These are phyloP conservation scores for Tephrocybe sp. DNA, from an alignment of 768 basidiomycete species.

Conservation along the genomic window DNA sequence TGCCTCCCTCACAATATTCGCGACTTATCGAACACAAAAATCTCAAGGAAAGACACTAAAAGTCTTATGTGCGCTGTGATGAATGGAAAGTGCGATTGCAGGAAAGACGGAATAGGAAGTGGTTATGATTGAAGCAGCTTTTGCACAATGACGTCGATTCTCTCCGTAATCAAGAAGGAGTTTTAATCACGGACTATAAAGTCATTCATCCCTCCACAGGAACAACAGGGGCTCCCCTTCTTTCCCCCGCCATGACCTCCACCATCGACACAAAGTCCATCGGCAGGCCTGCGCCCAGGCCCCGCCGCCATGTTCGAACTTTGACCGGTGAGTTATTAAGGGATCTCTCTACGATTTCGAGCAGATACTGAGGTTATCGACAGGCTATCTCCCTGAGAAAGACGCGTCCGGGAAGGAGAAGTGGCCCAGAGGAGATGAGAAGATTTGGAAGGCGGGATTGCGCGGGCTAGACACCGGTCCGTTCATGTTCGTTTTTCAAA, in stretches of 20 bases:
- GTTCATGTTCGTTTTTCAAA: conserved; percentile 1
- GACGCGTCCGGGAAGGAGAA: conserved; percentile 77
- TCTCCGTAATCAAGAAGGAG: not conserved
- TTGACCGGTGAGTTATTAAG: conserved; percentile 47
- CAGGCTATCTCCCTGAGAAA: conserved; percentile 77
- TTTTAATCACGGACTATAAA: conserved; percentile 15
- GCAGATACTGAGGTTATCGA: not conserved
- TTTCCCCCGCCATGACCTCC: conserved; percentile 51
- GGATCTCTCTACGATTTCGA: not conserved
- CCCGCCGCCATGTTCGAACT: conserved; percentile 67
- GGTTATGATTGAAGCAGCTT: not conserved
- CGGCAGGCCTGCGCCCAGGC: conserved; percentile 50
- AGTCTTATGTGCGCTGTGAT: not conserved
- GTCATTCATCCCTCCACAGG: conserved; percentile 1
- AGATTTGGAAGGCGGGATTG: conserved; percentile 64
- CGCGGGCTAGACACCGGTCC: conserved; percentile 57
- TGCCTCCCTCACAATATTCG: not conserved
- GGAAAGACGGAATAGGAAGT: not conserved
- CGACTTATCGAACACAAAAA: not conserved
- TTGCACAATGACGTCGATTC: conserved; percentile 11
- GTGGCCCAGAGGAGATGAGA: conserved; percentile 82
- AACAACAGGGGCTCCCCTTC: conserved; percentile 4
- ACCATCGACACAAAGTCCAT: conserved; percentile 63
- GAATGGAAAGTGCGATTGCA: not conserved
- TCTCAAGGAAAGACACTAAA: not conserved